phyloP scores from a whole-genome alignment of 1,284 basidiomycete species.

The Moniliophthora roreri region DNA sequence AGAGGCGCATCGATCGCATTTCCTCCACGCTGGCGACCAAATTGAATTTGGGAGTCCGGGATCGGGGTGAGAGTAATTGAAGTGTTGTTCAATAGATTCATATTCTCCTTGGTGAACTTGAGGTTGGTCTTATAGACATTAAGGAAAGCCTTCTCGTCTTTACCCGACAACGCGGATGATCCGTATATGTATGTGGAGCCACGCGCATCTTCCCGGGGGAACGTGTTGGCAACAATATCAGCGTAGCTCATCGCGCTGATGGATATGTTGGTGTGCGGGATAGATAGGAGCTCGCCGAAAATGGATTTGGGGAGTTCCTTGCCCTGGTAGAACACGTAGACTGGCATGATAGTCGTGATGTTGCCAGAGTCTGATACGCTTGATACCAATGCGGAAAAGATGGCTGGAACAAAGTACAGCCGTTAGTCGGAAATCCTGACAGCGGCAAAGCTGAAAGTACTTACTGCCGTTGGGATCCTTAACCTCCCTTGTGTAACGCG shows the following conservation, averaged over 20 bases:
- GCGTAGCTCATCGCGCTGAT: conserved; percentile 31
- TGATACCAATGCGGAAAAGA: neutral
- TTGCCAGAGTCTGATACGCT: neutral
- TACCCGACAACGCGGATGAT: conserved; percentile 27
- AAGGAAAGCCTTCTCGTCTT: conserved; percentile 20
- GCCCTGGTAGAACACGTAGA: conserved; percentile 34
- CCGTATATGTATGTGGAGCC: too few relatives aligned
- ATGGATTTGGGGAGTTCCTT: conserved; percentile 28
- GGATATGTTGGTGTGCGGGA: conserved; percentile 27
- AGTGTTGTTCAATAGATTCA: conserved; percentile 9
- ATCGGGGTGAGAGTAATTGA: conserved; percentile 37
- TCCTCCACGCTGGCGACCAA: conserved; percentile 21
- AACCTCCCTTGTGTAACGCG: conserved; percentile 32
- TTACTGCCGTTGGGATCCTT: conserved; percentile 36
- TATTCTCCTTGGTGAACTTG: neutral
- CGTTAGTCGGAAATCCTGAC: too few relatives aligned
- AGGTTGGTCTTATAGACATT: conserved; percentile 4
- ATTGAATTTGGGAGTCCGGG: conserved; percentile 28
- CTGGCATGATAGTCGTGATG: conserved; percentile 18
- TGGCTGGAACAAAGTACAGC: neutral
- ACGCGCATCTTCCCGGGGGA: too few relatives aligned
- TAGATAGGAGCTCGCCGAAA: conserved; percentile 37
- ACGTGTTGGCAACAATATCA: conserved; percentile 19
- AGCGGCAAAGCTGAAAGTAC: neutral
- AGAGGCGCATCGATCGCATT: conserved; percentile 34